These are phyloP conservation scores for Rhizopogon vesiculosus DNA, from an alignment of 768 basidiomycete species.

Conservation along the genomic window DNA sequence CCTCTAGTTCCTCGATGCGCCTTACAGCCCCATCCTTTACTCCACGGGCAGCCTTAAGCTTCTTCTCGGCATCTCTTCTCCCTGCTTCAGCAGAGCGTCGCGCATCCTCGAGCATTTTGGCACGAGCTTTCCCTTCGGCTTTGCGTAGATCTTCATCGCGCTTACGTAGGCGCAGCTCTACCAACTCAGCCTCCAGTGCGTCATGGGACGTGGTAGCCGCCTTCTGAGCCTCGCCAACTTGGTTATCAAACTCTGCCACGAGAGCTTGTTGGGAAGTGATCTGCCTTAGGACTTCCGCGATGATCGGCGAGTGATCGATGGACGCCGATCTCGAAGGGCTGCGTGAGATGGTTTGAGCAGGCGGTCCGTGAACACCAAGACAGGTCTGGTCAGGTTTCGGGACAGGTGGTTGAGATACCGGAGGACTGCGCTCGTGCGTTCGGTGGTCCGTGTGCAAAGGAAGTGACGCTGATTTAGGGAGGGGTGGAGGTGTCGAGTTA, in stretches of 20 bases:
- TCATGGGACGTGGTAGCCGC: conserved; percentile 55
- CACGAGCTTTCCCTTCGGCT: conserved; percentile 74
- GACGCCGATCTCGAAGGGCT: conserved; percentile 14
- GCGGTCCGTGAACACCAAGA: conserved; percentile 22
- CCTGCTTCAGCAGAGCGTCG: conserved; percentile 77
- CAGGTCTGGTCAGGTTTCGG: conserved; percentile 20
- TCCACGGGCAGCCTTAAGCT: conserved; percentile 63
- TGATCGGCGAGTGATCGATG: conserved; percentile 63
- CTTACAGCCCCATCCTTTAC: conserved; percentile 58
- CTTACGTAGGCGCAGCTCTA: conserved; percentile 66
- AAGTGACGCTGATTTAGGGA: conserved; percentile 77
- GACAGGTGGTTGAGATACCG: conserved; percentile 18
- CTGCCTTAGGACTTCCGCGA: conserved; percentile 72
- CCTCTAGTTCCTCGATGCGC: conserved; percentile 54
- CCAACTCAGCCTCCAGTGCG: conserved; percentile 68
- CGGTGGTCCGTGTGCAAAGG: conserved; percentile 61
- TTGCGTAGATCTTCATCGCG: conserved; percentile 80
- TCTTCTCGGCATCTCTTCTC: conserved; percentile 86
- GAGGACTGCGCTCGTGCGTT: conserved; percentile 20
- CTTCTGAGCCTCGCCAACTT: conserved; percentile 59
- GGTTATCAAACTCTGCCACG: conserved; percentile 63
- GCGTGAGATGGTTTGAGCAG: conserved; percentile 19
- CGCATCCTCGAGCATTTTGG: conserved; percentile 82
- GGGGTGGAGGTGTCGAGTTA: conserved; percentile 75
- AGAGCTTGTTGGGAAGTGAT: conserved; percentile 59